Evolutionary conservation across 306 rosid genomes (phyloP).

Genomic region (Casuarina cunninghamiana): DNA sequence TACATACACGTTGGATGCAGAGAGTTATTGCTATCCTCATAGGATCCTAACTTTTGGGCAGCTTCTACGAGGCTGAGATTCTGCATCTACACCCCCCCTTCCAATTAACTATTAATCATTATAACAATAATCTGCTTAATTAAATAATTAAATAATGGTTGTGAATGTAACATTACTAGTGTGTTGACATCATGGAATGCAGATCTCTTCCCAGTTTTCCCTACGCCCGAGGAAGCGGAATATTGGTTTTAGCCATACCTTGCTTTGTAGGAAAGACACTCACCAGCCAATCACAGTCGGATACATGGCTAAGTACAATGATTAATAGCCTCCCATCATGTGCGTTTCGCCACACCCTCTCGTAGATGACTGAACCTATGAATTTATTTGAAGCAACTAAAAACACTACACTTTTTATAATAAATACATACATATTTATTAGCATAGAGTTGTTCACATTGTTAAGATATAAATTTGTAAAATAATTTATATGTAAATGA

Average conservation of each 20-base stretch:
- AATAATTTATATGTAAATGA: too few species aligned
- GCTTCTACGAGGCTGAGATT: conserved; percentile 35
- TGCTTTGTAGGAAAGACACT: conserved; percentile 10
- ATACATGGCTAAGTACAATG: conserved; percentile 16
- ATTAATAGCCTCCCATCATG: conserved; percentile 21
- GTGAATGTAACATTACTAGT: conserved; percentile 34
- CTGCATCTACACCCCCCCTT: conserved; percentile 24
- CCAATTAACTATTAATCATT: conserved; percentile 33
- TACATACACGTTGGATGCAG: conserved; percentile 3
- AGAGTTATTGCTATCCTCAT: conserved; percentile 24
- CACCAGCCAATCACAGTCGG: conserved; percentile 17
- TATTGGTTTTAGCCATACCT: conserved; percentile 31
- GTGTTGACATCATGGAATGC: conserved; percentile 46
- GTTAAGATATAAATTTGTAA: too few species aligned
- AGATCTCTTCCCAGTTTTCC: conserved; percentile 47
- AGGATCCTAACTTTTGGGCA: conserved; percentile 52
- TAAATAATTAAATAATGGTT: conserved; percentile 11
- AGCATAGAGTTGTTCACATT: too few species aligned
- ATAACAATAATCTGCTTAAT: conserved; percentile 24
- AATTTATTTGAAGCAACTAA: too few species aligned
- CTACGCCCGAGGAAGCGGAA: conserved; percentile 45
- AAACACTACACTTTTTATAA: too few species aligned
- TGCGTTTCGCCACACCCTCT: conserved; percentile 20
- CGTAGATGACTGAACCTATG: too few species aligned
- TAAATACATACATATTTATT: too few species aligned